Conservation (phyloP, 2,329 filamentous ascomycete genomes). For the Sarocladium kiliense region DNA sequence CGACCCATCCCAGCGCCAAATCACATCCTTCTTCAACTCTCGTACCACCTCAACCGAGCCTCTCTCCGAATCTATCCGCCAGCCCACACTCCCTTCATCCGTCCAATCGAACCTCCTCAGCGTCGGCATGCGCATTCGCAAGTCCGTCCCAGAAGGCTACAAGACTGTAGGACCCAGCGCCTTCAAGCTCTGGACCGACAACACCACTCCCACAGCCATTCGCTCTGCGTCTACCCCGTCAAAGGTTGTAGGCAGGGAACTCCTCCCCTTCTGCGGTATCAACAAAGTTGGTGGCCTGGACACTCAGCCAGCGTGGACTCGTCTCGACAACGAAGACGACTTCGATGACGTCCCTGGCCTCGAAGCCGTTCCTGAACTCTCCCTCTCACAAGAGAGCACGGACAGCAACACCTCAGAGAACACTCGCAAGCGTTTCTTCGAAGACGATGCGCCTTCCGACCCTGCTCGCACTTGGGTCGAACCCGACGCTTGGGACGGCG, state of each 20-base stretch:
- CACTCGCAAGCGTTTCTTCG: conserved; percentile 43
- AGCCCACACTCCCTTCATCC: conserved; percentile 53
- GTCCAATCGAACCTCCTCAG: conserved; percentile 80
- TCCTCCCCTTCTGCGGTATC: conserved; percentile 77
- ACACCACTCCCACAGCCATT: conserved; percentile 13
- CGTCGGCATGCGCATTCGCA: conserved; percentile 92
- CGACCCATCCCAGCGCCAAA: conserved; percentile 55
- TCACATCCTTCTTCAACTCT: conserved; percentile 56
- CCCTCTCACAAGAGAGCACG: conserved; percentile 51
- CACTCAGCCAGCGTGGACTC: conserved; percentile 41
- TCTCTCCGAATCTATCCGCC: conserved; percentile 19
- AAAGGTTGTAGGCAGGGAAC: conserved; percentile 45
- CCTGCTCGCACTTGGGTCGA: not conserved
- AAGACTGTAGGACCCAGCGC: conserved; percentile 58
- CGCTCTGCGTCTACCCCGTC: conserved; percentile 14
- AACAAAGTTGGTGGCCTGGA: conserved; percentile 67
- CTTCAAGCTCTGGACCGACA: conserved; percentile 47
- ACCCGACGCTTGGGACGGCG: conserved; percentile 26
- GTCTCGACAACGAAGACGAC: conserved; percentile 11
- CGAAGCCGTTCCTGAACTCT: conserved; percentile 42
- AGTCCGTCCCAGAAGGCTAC: conserved; percentile 90
- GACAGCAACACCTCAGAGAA: conserved; percentile 24
- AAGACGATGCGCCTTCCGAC: conserved; percentile 28
- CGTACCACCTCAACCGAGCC: conserved; percentile 31
- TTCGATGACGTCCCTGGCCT: conserved; percentile 25